These are phyloP conservation scores for Hippophae rhamnoides DNA, from an alignment of 306 rosid genomes.

Conservation along the genomic window DNA sequence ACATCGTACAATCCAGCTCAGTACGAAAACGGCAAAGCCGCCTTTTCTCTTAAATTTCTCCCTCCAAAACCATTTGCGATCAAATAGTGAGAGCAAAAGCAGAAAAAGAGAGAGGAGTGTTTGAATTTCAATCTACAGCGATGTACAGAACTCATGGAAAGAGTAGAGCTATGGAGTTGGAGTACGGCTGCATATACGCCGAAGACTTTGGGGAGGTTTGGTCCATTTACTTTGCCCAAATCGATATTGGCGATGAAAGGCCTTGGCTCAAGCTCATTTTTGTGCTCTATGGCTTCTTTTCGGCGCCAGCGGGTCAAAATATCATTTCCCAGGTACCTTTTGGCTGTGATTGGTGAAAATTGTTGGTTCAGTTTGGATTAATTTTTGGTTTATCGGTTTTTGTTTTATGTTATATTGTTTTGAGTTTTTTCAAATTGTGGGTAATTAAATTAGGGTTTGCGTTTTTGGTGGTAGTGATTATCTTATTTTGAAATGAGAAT, in stretches of 20 bases:
- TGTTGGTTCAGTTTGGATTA: neutral
- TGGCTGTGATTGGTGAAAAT: neutral
- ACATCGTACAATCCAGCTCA: neutral
- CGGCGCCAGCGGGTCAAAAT: conserved; percentile 34
- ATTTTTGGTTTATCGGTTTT: neutral
- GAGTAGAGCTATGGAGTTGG: conserved; percentile 10
- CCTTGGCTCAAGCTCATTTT: conserved; percentile 46
- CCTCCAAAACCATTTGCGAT: conserved; percentile 31
- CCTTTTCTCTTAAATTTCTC: neutral
- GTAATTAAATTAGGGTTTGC: neutral
- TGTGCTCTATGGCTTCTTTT: conserved; percentile 50
- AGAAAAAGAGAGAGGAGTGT: no score
- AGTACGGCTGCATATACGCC: conserved; percentile 19
- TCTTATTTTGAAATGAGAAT: neutral
- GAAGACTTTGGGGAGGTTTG: conserved; percentile 21
- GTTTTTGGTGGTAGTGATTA: neutral
- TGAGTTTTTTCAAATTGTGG: neutral
- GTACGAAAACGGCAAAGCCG: neutral
- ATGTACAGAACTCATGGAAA: conserved; percentile 15
- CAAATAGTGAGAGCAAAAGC: neutral
- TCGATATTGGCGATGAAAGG: conserved; percentile 51
- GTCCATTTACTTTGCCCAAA: conserved; percentile 48
- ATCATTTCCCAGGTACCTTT: conserved; percentile 48
- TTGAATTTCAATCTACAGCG: neutral
- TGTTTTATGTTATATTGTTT: conserved; percentile 1